Base-by-base conservation (phyloP, 202 grass and related monocot species). In the Cymbopogon flexuosus region DNA sequence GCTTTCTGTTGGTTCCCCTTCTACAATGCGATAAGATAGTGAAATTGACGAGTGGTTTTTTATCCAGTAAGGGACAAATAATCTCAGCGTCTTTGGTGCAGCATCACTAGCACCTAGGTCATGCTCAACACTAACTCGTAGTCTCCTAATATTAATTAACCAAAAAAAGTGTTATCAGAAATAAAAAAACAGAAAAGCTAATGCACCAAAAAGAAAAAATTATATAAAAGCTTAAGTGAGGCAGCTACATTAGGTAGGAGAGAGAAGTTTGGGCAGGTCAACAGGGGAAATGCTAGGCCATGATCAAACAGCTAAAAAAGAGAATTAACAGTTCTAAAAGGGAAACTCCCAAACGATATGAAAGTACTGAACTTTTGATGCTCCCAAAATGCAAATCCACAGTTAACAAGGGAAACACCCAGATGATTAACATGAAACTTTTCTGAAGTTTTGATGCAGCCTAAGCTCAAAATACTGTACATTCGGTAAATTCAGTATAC, bases 21-120 rank as follows among this genome's bases (percentile, higher is more conserved):
- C 92, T 45, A 98, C 85, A 82, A 98, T 87, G 40, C 90, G 88
- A 86, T 95, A 98, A 62, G 86, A 89, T 73, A 98, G 80, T 77
- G 86, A 84, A 77, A 95, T 47, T 61, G 86, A 68, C 73, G 92
- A 95, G 89, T 85, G 76, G 78, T 98, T 98, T 81, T 93, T 91
- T 62, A 98, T 98, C 96, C 96, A 98, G 70, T 98, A 98, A 74
- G 96, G 92, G 62, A 95, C 96, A 88, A 98, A 98, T 61, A 98
- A 88, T 83, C 96, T 92, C 65, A 98, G 65, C 5, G 92, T 91
- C 82, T 98, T 98, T 12, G 88, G 88, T 80, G 96, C 88, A 45
- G 88, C 88, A 86, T 91, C 88, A 89, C 88, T 94, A 86, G 92
- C 90, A 61, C 96, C 96, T 10, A 89, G 57, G 45, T 98, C 96